Conservation (phyloP, 2,329 filamentous ascomycete genomes). For the Fusarium sulawesiense region DNA sequence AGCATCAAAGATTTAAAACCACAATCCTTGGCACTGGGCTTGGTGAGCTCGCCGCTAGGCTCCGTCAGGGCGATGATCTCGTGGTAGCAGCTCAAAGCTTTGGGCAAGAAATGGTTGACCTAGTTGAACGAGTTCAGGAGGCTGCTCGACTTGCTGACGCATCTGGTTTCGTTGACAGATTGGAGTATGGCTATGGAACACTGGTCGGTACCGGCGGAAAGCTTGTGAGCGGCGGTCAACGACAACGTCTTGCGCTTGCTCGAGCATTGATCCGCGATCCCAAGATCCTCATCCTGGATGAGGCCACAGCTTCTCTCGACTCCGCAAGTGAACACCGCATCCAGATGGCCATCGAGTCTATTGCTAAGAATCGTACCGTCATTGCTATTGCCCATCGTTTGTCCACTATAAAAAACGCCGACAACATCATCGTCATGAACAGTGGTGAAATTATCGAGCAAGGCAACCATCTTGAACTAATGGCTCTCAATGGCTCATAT, state of each 20-base stretch:
- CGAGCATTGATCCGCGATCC: slow-evolving; percentile 68
- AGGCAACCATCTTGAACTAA: slow-evolving; percentile 71
- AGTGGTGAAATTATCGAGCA: slow-evolving; percentile 71
- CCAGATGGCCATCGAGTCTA: slow-evolving; percentile 59
- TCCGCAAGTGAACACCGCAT: slow-evolving; percentile 68
- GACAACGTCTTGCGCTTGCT: slow-evolving; percentile 69
- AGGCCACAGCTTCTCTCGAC: slow-evolving; percentile 71
- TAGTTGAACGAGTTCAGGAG: slow-evolving; percentile 62
- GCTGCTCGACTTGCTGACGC: slow-evolving; percentile 71
- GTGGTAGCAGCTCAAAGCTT: slow-evolving; percentile 56
- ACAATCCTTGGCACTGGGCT: slow-evolving; percentile 62
- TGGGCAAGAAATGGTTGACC: slow-evolving; percentile 59
- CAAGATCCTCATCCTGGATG: slow-evolving; percentile 68
- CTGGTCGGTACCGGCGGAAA: slow-evolving; percentile 65
- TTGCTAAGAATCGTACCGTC: slow-evolving; percentile 67
- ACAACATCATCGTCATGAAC: slow-evolving; percentile 74
- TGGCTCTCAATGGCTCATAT: slow-evolving; percentile 64
- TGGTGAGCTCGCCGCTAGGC: slow-evolving; percentile 61
- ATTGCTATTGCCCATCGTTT: slow-evolving; percentile 74
- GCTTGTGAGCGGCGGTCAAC: slow-evolving; percentile 69
- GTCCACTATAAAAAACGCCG: slow-evolving; percentile 71
- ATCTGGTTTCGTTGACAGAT: slow-evolving; percentile 62
- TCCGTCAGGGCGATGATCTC: slow-evolving; percentile 63
- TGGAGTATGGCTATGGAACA: slow-evolving; percentile 66
- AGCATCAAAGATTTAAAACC: slow-evolving; percentile 56